These are phyloP conservation scores for Cerrena zonata DNA, from an alignment of 1,284 basidiomycete species.

Conservation along the genomic window DNA sequence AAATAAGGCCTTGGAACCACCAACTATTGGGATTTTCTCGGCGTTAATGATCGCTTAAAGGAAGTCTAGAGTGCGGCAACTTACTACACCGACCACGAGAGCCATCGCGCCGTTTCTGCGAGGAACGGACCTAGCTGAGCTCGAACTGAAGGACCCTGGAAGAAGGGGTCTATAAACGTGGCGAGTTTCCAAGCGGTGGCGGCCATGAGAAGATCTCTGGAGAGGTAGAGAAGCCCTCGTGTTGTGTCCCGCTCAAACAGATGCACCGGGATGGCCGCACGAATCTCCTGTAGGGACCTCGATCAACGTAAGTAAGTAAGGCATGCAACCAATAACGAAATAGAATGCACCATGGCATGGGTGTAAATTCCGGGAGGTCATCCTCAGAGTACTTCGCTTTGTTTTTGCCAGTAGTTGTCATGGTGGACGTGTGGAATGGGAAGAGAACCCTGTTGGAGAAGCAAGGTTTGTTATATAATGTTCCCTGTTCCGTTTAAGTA, in stretches of 20 bases:
- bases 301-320: neutral
- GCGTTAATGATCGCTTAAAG: neutral
- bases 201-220: constrained; percentile 7
- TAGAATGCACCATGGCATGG: constrained; percentile 8
- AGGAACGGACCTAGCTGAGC: constrained; percentile 22
- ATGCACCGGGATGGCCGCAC: constrained; percentile 42
- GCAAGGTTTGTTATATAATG: neutral
- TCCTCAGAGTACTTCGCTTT: constrained; percentile 2
- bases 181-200: constrained; percentile 5
- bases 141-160: constrained; percentile 5
- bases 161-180: constrained; percentile 7
- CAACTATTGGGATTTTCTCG: constrained; percentile 29
- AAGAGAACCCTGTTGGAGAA: neutral
- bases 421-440: neutral
- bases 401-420: too few species aligned
- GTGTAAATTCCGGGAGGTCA: constrained; percentile 7
- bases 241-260: constrained; percentile 17
- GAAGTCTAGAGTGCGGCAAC: neutral
- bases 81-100: constrained; percentile 30
- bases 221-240: constrained; percentile 6
- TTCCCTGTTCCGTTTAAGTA: too few species aligned
- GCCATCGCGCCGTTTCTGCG: constrained; percentile 33
- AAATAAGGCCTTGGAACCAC: constrained; percentile 36
- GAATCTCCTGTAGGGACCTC: constrained; percentile 32
- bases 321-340: neutral